Conservation (phyloP, 2,329 filamentous ascomycete genomes). For the Fusarium sp. region DNA sequence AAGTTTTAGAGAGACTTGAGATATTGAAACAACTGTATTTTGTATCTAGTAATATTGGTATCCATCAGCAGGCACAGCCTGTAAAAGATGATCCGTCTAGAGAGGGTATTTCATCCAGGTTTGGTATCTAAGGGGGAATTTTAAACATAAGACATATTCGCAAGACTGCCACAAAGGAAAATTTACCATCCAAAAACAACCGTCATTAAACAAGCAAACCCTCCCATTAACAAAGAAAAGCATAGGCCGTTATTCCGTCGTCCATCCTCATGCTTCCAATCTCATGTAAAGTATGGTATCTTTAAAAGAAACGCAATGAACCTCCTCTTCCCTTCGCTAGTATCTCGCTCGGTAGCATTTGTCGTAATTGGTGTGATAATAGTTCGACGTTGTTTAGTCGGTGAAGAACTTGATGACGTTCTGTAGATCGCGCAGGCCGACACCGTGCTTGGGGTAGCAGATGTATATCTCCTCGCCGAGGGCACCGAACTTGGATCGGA, state of each 20-base stretch:
- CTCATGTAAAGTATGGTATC: constrained; percentile 28
- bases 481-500: constrained; percentile 89
- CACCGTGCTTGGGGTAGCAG: constrained; percentile 86
- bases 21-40: constrained; percentile 5
- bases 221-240: not conserved
- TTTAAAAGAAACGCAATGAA: constrained; percentile 15
- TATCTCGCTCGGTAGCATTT: not conserved
- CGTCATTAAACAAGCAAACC: not conserved
- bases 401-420: constrained; percentile 94
- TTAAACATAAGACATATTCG: constrained; percentile 18
- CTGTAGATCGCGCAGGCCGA: constrained; percentile 82
- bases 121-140: constrained; percentile 37
- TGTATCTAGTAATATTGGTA: constrained; percentile 24
- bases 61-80: constrained; percentile 28
- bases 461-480: constrained; percentile 87
- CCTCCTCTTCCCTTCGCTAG: not conserved
- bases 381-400: constrained; percentile 58
- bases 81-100: constrained; percentile 24
- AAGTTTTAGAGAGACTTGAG: not conserved
- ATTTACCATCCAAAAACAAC: constrained; percentile 10
- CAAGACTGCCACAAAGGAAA: constrained; percentile 8
- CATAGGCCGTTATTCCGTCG: constrained; percentile 23
- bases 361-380: not conserved
- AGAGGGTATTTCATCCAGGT: constrained; percentile 32
- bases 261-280: constrained; percentile 9